Evolutionary conservation across 805 yeast genomes (phyloP), one percentile per base, ranked within the genome.

Genomic region (Yamadazyma sp.): DNA sequence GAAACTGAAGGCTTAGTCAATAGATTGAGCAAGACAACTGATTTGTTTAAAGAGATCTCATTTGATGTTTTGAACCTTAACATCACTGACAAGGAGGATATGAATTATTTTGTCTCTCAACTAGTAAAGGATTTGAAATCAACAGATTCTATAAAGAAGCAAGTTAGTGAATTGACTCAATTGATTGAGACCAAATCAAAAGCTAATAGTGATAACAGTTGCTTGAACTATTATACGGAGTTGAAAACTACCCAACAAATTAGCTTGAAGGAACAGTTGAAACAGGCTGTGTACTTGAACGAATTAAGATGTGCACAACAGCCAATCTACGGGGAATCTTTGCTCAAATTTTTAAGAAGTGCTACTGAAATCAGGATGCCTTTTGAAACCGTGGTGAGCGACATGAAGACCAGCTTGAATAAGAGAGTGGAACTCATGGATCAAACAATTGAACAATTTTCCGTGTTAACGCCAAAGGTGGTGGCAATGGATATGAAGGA

Each of bases 381-480:
- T 5, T 28, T 22, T 3, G 42, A 50, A 1, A 49, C 50, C 13
- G 34, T 50, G 2, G 48, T 48, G 24, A 42, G 47, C 1, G 46
- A 48, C 15, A 52, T 65, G 46, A 45, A 52, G 2, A 39, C 54
- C 14, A 44, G 55, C 5, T 42, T 66, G n/a, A 50, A 57, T 3
- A 45, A 51, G 23, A 46, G 70, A 27, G 60, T 52, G 3, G 59
- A 54, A 3, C 29, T 44, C 0, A 66, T 80, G 69, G 56, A 62
- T 7, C 78, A 75, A 22, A 54, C 67, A 0, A 73, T 91, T 41
- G 87, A 85, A 28, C 79, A 82, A 44, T 93, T 72, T 60, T 86
- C 95, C 0, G 91, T 86, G 46, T 75, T 91, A 4, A 93, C 98
- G 0, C 99, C 99, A 0, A 69, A 80, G 3, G 95, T 78, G 3